Conservation (phyloP, 2,329 filamentous ascomycete species). For the Didymella sp. region DNA sequence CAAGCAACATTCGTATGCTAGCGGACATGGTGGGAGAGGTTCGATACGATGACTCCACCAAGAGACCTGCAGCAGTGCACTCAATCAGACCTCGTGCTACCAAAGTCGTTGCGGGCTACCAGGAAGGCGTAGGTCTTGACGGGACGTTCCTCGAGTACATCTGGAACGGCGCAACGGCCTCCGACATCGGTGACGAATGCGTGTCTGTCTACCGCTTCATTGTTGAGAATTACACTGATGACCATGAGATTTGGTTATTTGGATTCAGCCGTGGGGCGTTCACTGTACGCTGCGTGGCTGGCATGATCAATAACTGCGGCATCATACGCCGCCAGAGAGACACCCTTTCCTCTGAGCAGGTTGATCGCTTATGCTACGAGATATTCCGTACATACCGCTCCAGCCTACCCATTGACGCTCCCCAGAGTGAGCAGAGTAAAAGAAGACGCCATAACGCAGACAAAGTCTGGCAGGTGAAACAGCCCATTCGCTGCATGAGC, state of each 20-base stretch:
- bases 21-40: slow-evolving; percentile 44
- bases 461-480: slow-evolving; percentile 40
- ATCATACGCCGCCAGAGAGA: slow-evolving; percentile 40
- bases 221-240: slow-evolving; percentile 42
- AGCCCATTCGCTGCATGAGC: slow-evolving; percentile 44
- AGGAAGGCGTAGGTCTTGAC: slow-evolving; percentile 48
- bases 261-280: slow-evolving; percentile 57
- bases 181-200: slow-evolving; percentile 47
- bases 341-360: slow-evolving; percentile 15
- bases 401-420: slow-evolving; percentile 36
- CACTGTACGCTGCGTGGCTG: slow-evolving; percentile 53
- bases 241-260: slow-evolving; percentile 55
- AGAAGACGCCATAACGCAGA: slow-evolving; percentile 26
- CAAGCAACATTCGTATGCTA: slow-evolving; percentile 44
- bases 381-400: slow-evolving; percentile 46
- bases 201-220: slow-evolving; percentile 47
- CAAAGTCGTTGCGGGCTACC: slow-evolving; percentile 45
- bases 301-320: slow-evolving; percentile 55
- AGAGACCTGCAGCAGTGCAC: slow-evolving; percentile 31
- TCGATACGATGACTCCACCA: slow-evolving; percentile 16
- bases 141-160: slow-evolving; percentile 47
- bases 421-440: slow-evolving; percentile 32
- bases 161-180: slow-evolving; percentile 47
- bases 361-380: slow-evolving; percentile 38
- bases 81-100: slow-evolving; percentile 23